phyloP scores from a whole-genome alignment of 164 flowering plant genomes.

The Nelumbo lutea region DNA sequence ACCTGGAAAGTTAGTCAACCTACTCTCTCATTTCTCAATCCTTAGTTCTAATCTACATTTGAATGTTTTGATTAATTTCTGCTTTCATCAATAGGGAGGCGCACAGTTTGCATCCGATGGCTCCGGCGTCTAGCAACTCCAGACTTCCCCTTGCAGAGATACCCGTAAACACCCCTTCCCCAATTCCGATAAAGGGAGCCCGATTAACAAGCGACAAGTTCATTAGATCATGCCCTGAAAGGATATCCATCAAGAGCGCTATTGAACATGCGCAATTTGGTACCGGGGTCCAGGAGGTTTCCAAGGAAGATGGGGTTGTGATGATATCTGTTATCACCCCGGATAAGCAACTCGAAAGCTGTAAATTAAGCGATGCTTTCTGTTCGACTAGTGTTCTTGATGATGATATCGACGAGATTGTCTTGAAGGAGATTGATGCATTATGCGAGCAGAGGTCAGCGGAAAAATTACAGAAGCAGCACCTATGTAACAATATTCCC shows the following conservation, averaged over 20 bases:
- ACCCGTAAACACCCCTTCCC: constrained; percentile 25
- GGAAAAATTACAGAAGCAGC: constrained; percentile 19
- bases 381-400: constrained; percentile 26
- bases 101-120: constrained; percentile 5
- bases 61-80: background rate
- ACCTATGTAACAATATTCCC: background rate
- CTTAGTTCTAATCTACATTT: background rate
- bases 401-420: constrained; percentile 61
- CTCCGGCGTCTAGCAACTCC: background rate
- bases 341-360: constrained; percentile 12
- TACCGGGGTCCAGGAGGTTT: background rate
- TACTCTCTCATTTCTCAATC: background rate
- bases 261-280: background rate
- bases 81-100: constrained; percentile 21
- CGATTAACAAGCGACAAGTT: constrained; percentile 1
- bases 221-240: constrained; percentile 12
- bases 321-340: constrained; percentile 27
- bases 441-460: constrained; percentile 50
- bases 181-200: constrained; percentile 5
- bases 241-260: constrained; percentile 4
- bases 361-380: constrained; percentile 15
- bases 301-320: constrained; percentile 4
- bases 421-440: constrained; percentile 71
- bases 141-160: constrained; percentile 51
- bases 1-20: constrained; percentile 3